Evolutionary conservation across 495 filamentous ascomycete genomes (phyloP).

Genomic region (Lepidopterella palustris): DNA sequence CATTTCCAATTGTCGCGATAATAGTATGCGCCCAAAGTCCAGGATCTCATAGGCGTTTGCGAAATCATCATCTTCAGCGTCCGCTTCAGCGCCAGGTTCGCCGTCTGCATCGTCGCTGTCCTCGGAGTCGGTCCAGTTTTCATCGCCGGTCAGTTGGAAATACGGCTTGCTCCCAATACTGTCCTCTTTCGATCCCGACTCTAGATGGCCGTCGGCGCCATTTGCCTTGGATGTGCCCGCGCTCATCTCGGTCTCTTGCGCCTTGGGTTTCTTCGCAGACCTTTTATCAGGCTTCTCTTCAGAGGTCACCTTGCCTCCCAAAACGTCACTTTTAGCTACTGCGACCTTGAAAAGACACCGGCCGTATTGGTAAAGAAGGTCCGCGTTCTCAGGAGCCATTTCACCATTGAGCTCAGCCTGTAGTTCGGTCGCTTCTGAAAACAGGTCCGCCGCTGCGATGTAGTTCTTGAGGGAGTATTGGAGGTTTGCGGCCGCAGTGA

Average conservation of each 20-base stretch:
- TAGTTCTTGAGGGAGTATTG: conserved; percentile 84
- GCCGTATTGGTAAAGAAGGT: conserved; percentile 88
- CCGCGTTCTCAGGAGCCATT: conserved; percentile 79
- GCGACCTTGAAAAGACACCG: conserved; percentile 88
- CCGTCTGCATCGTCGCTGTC: conserved; percentile 58
- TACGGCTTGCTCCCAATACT: conserved; percentile 53
- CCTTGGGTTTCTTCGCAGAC: conserved; percentile 41
- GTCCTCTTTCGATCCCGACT: conserved; percentile 10
- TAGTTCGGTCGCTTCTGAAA: conserved; percentile 79
- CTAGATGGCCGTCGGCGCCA: conserved; percentile 7
- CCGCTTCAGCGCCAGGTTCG: conserved; percentile 28
- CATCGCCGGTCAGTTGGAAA: conserved; percentile 91
- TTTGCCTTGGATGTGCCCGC: conserved; percentile 7
- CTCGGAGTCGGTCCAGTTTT: conserved; percentile 73
- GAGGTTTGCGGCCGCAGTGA: conserved; percentile 54
- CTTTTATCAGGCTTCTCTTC: conserved; percentile 42
- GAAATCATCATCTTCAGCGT: conserved; percentile 84
- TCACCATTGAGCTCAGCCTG: conserved; percentile 91
- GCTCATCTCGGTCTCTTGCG: conserved; percentile 34
- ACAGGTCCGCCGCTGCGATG: conserved; percentile 73
- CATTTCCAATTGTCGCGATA: conserved; percentile 51
- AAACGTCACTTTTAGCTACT: conserved; percentile 86
- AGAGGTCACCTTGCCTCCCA: conserved; percentile 70
- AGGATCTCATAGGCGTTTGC: conserved; percentile 84
- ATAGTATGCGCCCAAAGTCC: conserved; percentile 81